Base-by-base conservation (phyloP, 1,139 yeast species). In the Saccharomyces hybrid region DNA sequence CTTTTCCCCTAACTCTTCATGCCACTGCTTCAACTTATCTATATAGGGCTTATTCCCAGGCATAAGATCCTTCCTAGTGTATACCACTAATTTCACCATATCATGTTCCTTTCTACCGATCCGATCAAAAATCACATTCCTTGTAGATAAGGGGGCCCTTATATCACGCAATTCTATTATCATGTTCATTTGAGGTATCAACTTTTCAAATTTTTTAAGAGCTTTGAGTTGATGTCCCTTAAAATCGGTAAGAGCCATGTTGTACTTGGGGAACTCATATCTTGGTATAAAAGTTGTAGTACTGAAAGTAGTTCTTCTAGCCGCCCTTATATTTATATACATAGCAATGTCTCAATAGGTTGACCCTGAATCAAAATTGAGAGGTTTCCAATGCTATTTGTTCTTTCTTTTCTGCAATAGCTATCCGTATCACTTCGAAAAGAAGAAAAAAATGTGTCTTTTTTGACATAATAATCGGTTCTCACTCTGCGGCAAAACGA, bases 201-300 rank as follows among this genome's bases (percentile, higher is more conserved):
- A 71, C 54, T 81, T 83, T 11, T 84, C 79, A 72, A 91, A 81
- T 60, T 77, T 79, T 49, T 83, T 80, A 41, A 93, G 74, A 0
- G 97, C 97, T 57, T 83, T 84, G 59, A 83, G 82, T 66, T 93
- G 98, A 67, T 91, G 97, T 13, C 97, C 97, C 63, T 89, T 89
- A 72, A 90, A 89, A 69, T 88, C 91, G 4, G 96, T 82, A 38
- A 85, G 70, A 0, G 84, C 78, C 14, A 90, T 79, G 54, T 82
- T 81, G 66, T 85, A 87, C 32, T 78, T 76, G 0, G 97, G 97
- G 61, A 87, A 82, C 69, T 52, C 72, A 50, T 62, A 58, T 52
- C 78, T 60, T 2, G 78, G 77, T 68, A 77, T 71, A 58, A 70
- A 38, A 71, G 28, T 50, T 57, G 48, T 57, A 46, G 46, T 57